A percentile compares a stretch with the other conserved stretches of the same genome.
phyloP scores from a whole-genome alignment of 192 early-diverging fungal species.

The Endogone sp. region DNA sequence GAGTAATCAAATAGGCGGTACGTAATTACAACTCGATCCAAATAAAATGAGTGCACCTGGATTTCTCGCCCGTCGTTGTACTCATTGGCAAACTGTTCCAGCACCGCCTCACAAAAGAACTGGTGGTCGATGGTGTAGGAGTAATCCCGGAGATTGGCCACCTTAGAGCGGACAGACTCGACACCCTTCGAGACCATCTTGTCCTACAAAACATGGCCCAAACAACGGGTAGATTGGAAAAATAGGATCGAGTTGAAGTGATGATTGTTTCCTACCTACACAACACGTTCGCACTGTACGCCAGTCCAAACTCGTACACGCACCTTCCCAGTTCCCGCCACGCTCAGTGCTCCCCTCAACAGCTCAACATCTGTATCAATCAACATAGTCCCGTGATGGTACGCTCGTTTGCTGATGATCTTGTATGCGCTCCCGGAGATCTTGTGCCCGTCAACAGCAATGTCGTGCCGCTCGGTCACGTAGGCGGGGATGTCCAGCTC shows the following conservation, averaged over 20 bases:
- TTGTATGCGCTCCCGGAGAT: constrained; percentile 95
- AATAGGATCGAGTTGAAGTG: too few species aligned
- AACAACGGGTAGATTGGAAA: constrained; percentile 10
- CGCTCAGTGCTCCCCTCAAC: constrained; percentile 15
- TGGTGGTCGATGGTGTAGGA: constrained; percentile 81
- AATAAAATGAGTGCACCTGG: constrained; percentile 5
- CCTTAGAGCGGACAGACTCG: constrained; percentile 82
- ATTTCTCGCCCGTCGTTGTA: constrained; percentile 38
- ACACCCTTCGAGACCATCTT: constrained; percentile 84
- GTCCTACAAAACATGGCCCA: constrained; percentile 20
- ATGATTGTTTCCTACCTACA: background rate
- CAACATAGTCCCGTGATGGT: constrained; percentile 99
- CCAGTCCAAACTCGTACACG: constrained; percentile 13
- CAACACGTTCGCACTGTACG: constrained; percentile 22
- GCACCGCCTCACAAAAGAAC: constrained; percentile 74
- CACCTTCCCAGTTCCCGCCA: constrained; percentile 36
- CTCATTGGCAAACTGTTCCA: constrained; percentile 61
- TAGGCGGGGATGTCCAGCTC: constrained; percentile 73
- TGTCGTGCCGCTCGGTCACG: constrained; percentile 87
- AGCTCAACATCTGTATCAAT: constrained; percentile 78
- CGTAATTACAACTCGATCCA: too few species aligned
- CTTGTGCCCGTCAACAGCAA: constrained; percentile 81
- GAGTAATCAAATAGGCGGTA: too few species aligned
- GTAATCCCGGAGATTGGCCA: constrained; percentile 76
- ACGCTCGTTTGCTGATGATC: constrained; percentile 74